Conservation (phyloP, 2,329 filamentous ascomycete species). For the Aspergillus chevalieri region DNA sequence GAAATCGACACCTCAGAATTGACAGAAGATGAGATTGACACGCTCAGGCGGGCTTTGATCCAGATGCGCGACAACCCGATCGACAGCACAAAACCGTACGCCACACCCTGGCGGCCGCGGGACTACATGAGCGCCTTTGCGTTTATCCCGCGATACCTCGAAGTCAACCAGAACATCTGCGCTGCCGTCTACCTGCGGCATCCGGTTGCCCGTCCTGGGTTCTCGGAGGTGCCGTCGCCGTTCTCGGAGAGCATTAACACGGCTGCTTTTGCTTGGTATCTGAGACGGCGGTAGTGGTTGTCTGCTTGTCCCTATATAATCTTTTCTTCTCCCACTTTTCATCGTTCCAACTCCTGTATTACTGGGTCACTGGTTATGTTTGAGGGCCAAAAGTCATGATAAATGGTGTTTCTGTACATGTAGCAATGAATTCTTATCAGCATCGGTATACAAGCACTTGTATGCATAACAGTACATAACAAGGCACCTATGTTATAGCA, state of each 20-base stretch:
- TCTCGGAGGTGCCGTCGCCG: conserved; percentile 78
- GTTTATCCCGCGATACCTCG: conserved; percentile 89
- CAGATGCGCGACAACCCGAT: conserved; percentile 68
- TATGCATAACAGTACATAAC: too few species aligned
- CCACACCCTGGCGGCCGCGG: conserved; percentile 82
- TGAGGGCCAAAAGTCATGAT: too few species aligned
- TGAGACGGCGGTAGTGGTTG: conserved; percentile 64
- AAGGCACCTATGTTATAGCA: too few species aligned
- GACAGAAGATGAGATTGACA: conserved; percentile 42
- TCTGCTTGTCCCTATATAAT: conserved; percentile 4
- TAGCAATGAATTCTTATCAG: too few species aligned
- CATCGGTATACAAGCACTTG: too few species aligned
- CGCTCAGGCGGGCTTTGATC: conserved; percentile 52
- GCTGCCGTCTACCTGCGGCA: conserved; percentile 91
- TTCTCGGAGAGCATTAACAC: conserved; percentile 66
- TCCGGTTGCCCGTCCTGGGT: conserved; percentile 77
- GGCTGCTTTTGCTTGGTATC: conserved; percentile 89
- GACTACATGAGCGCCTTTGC: conserved; percentile 87
- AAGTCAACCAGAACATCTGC: conserved; percentile 97
- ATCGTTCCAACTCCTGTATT: conserved; percentile 26
- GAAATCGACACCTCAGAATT: conserved; percentile 42
- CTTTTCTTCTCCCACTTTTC: conserved; percentile 8
- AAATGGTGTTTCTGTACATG: too few species aligned
- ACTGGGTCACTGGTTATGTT: conserved; percentile 19
- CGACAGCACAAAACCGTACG: conserved; percentile 74